These are phyloP conservation scores for Musa schizocarpa DNA, from an alignment of 176 grass and related monocot species.

Conservation along the genomic window DNA sequence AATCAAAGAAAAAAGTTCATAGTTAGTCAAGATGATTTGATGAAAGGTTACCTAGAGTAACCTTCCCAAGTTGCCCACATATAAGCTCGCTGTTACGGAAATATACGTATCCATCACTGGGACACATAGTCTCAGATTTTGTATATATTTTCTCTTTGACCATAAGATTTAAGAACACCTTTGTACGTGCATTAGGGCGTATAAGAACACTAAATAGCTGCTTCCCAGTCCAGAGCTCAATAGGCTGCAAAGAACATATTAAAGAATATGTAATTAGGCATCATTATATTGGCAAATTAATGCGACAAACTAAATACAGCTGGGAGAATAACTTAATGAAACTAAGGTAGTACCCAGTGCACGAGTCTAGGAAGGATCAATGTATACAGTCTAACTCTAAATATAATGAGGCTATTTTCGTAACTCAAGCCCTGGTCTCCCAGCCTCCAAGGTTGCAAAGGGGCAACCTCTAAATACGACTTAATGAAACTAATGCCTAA, in stretches of 20 bases:
- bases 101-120: constrained; percentile 76
- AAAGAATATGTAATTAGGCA: constrained; percentile 8
- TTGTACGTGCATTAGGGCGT: constrained; percentile 74
- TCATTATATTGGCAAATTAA: not conserved
- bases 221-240: constrained; percentile 97
- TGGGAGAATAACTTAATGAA: not conserved
- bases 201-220: constrained; percentile 87
- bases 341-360: too few relatives aligned
- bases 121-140: constrained; percentile 65
- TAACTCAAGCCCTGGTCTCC: too few relatives aligned
- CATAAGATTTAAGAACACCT: constrained; percentile 78
- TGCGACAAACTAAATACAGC: not conserved
- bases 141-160: constrained; percentile 76
- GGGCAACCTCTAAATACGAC: too few relatives aligned
- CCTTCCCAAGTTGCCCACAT: constrained; percentile 80
- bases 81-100: constrained; percentile 95
- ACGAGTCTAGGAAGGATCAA: too few relatives aligned
- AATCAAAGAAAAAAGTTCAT: not conserved
- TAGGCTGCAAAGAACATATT: constrained; percentile 51
- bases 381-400: too few relatives aligned
- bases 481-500: too few relatives aligned
- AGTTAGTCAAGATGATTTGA: not conserved
- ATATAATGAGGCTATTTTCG: too few relatives aligned
- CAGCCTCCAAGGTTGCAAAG: too few relatives aligned
- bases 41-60: constrained; percentile 58